A percentile compares a stretch with the other conserved stretches of the same genome.
Conservation (phyloP, 2,329 filamentous ascomycete species). For the Myriosclerotinia duriaeana region DNA sequence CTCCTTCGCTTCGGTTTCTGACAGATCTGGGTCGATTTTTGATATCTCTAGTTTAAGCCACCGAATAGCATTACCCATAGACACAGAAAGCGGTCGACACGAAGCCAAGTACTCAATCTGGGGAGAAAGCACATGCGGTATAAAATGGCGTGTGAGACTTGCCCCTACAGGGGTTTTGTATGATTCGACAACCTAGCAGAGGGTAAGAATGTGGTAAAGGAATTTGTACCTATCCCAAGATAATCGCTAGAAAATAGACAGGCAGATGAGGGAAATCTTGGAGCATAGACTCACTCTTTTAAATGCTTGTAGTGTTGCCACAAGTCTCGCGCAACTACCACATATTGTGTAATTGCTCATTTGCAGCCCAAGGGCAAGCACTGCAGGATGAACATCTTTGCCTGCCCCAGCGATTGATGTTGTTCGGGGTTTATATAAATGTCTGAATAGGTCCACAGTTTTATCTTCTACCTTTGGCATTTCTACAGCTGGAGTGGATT, state of each 20-base stretch:
- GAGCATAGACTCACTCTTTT: conserved; percentile 62
- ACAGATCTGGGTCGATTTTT: conserved; percentile 81
- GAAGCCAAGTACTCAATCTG: conserved; percentile 94
- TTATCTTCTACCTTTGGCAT: conserved; percentile 62
- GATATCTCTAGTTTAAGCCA: conserved; percentile 92
- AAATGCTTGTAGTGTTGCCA: conserved; percentile 85
- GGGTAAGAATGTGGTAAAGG: conserved; percentile 21
- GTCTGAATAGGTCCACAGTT: conserved; percentile 75
- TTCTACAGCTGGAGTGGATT: conserved; percentile 41
- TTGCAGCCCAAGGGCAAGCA: conserved; percentile 83
- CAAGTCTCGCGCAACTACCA: conserved; percentile 83
- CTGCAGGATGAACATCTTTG: conserved; percentile 79
- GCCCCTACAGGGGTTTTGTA: conserved; percentile 85
- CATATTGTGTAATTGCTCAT: conserved; percentile 79
- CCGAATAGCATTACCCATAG: conserved; percentile 94
- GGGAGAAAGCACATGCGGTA: conserved; percentile 83
- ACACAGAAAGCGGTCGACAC: conserved; percentile 92
- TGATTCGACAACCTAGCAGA: conserved; percentile 75
- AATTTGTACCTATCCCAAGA: background rate
- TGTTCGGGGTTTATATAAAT: conserved; percentile 73
- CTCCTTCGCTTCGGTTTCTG: conserved; percentile 79
- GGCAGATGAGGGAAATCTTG: background rate
- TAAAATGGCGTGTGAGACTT: conserved; percentile 86
- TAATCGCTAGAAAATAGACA: background rate
- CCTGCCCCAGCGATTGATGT: conserved; percentile 59